Evolutionary conservation across 2,329 filamentous ascomycete genomes (phyloP).

Genomic region (Monilinia laxa): DNA sequence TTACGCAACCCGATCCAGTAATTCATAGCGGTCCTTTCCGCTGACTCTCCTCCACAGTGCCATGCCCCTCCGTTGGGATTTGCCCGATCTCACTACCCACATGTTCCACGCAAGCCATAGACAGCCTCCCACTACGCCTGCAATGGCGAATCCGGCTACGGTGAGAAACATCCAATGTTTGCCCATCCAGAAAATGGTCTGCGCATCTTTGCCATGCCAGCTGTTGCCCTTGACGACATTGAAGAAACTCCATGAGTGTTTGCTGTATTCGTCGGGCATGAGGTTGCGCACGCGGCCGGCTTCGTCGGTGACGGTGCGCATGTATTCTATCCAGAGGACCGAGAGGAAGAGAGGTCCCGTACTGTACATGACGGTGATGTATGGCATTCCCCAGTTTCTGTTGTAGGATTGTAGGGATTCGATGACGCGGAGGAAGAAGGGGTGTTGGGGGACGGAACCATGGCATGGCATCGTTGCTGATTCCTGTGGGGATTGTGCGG

Average conservation of each 20-base stretch:
- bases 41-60: slow-evolving; percentile 35
- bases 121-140: slow-evolving; percentile 33
- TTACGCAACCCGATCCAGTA: slow-evolving; percentile 38
- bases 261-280: slow-evolving; percentile 69
- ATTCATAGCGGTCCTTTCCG: slow-evolving; percentile 37
- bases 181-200: slow-evolving; percentile 52
- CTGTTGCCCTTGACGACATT: slow-evolving; percentile 48
- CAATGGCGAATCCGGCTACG: slow-evolving; percentile 39
- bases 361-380: slow-evolving; percentile 78
- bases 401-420: slow-evolving; percentile 66
- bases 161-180: slow-evolving; percentile 44
- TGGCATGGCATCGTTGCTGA: slow-evolving; percentile 82
- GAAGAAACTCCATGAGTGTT: slow-evolving; percentile 70
- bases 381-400: slow-evolving; percentile 60
- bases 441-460: slow-evolving; percentile 68
- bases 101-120: slow-evolving; percentile 38
- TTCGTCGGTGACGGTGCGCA: slow-evolving; percentile 50
- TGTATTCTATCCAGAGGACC: slow-evolving; percentile 74
- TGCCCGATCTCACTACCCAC: slow-evolving; percentile 32
- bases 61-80: slow-evolving; percentile 24
- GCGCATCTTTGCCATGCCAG: slow-evolving; percentile 50
- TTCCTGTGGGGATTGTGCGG: slow-evolving; percentile 71
- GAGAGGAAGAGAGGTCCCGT: slow-evolving; percentile 76
- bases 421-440: slow-evolving; percentile 71
- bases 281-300: slow-evolving; percentile 62